Base-by-base conservation (phyloP, 139 green algal species). In the Deuterostichococcus epilithicus region DNA sequence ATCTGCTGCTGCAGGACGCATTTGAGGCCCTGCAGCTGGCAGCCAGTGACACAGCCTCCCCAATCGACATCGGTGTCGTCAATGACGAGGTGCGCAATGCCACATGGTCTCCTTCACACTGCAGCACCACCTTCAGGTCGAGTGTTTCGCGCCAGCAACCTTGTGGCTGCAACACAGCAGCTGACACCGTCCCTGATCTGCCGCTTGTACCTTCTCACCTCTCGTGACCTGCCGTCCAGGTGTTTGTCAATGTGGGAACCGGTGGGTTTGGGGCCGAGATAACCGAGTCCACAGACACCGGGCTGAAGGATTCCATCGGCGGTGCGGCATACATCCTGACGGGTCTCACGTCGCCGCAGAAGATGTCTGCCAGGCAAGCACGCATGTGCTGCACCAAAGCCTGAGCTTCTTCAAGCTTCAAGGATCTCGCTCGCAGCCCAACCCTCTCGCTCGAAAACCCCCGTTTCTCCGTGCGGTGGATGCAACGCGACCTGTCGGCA, bases 211-310 rank as follows among this genome's bases (percentile, higher is more conserved):
- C 42, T 52, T 52, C 52, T 28, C 10, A 63, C 52, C 28, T 13
- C 52, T 63, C 18, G 3, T 63, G 42, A 52, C 42, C 42, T 52
- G 13, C 10, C 60, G 45, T n/a, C n/a, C 76, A 80, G 76, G 76
- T 75, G 68, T 80, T 80, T 52, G 66, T 80, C 42, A 80, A 80
- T 70, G 68, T 80, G 44, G 76, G 68, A 4, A 80, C 76, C 44
- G 76, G 76, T 23, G 76, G 76, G 20, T 80, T 80, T 65, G 76
- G 76, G 25, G 74, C 76, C 6, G 76, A 80, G 45, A 32, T 80
- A 0, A 80, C 76, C 26, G 76, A 70, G n/a, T 65, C 69, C 67
- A 80, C 76, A 59, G 76, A 80, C 28, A 33, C 33, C 0, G 70
- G 59, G 34, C 71, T 80, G 76, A 80, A 80, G 68, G 35, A 80